phyloP scores from a whole-genome alignment of 352 stramenopile genomes.

The Pythium dissotocum region DNA sequence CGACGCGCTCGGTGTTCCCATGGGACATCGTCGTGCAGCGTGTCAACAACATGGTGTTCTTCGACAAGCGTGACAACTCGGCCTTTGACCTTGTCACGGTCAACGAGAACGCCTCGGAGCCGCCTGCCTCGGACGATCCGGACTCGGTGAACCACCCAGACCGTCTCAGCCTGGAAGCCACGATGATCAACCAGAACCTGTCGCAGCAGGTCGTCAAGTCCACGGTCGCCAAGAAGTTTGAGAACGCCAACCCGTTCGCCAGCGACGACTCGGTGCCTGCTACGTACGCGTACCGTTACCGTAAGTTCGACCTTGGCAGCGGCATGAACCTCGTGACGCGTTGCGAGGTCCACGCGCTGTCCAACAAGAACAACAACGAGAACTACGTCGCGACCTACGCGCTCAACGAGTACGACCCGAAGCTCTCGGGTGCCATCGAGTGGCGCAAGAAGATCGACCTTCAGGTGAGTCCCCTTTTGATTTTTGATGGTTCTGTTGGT shows the following conservation, averaged over 20 bases:
- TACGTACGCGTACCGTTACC: constrained; percentile 96
- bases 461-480: constrained; percentile 51
- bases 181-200: constrained; percentile 99
- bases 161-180: constrained; percentile 95
- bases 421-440: constrained; percentile 82
- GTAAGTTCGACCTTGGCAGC: constrained; percentile 93
- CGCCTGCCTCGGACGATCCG: constrained; percentile 82
- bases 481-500: constrained; percentile 12
- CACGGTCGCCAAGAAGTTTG: constrained; percentile 54
- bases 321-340: constrained; percentile 90
- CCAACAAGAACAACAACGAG: constrained; percentile 84
- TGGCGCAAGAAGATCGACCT: constrained; percentile 98
- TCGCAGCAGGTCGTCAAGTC: constrained; percentile 95
- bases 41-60: constrained; percentile 95
- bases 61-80: constrained; percentile 96
- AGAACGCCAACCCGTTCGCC: constrained; percentile 93
- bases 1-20: constrained; percentile 94
- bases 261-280: constrained; percentile 93
- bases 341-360: constrained; percentile 94
- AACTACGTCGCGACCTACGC: constrained; percentile 95
- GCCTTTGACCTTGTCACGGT: constrained; percentile 95
- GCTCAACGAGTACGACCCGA: constrained; percentile 97
- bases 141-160: constrained; percentile 96
- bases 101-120: constrained; percentile 94
- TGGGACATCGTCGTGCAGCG: constrained; percentile 96